Base-by-base conservation (phyloP, 805 yeast species). In the Spathaspora sp. region DNA sequence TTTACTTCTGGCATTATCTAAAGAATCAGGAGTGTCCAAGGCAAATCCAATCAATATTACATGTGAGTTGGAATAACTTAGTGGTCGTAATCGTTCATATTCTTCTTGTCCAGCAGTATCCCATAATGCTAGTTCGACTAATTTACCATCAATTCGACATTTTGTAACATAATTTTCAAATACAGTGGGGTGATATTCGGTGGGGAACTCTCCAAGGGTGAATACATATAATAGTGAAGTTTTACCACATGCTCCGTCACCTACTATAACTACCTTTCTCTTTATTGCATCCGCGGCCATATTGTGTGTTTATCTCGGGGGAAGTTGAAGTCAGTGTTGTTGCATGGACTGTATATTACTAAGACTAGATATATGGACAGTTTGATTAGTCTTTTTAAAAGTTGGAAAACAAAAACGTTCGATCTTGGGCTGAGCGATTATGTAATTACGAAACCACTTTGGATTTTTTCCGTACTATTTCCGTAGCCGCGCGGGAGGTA, bases 31-130 rank as follows among this genome's bases (percentile, higher is more conserved):
- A 42, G 91, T 79, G 67, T 89, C 96, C 56, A 91, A 81, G 16
- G 96, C 83, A 77, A 90, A 91, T 79, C 97, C 90, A 63, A 91
- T 89, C 66, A 91, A 79, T 54, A 91, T 87, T 56, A 91, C 97
- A 68, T 89, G 88, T 40, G 96, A 87, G 68, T 91, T 96, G 55
- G 97, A 96, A 72, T 91, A 91, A 14, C 93, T 86, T 58, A 89
- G 77, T 44, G 97, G 96, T 74, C 96, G 86, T 61, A 89, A 78
- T 72, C 97, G 87, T 71, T 90, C 97, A 68, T 91, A 91, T 76
- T 92, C 97, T 78, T 91, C 97, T 81, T 91, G 97, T 58, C 97
- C 97, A 51, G 97, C 97, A 60, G 97, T 91, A 90, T 91, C 97
- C 97, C 97, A 91, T 60, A 91, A 78, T 8, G 97, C 96, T 71